Evolutionary conservation across 2,329 filamentous ascomycete species (phyloP).

Genomic region (Thelonectria olida): DNA sequence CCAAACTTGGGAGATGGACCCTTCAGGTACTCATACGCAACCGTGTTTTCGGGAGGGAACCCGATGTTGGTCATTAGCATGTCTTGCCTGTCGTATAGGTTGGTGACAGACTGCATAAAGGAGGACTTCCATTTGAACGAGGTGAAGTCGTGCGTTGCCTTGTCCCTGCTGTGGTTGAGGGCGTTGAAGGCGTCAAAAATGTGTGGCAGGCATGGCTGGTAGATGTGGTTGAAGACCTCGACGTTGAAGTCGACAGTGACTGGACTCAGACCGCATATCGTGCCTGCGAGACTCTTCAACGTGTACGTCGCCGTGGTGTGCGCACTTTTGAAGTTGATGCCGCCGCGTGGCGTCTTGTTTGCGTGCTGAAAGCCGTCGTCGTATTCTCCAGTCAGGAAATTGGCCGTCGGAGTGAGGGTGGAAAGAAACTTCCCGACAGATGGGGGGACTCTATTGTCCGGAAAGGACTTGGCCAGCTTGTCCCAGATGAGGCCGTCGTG

Average conservation of each 20-base stretch:
- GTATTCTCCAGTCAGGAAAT: constrained; percentile 48
- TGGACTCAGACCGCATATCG: constrained; percentile 53
- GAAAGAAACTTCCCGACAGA: constrained; percentile 35
- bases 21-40: constrained; percentile 43
- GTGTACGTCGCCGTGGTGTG: constrained; percentile 55
- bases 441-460: constrained; percentile 42
- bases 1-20: constrained; percentile 29
- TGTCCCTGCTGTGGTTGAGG: constrained; percentile 22
- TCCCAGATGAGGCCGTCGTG: constrained; percentile 47
- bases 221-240: constrained; percentile 52
- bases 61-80: constrained; percentile 44
- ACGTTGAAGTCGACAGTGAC: constrained; percentile 53
- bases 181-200: constrained; percentile 47
- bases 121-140: constrained; percentile 44
- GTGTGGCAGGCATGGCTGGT: constrained; percentile 56
- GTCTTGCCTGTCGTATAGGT: constrained; percentile 46
- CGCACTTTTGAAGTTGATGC: constrained; percentile 52
- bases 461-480: constrained; percentile 37
- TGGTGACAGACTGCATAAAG: constrained; percentile 46
- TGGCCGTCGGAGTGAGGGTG: constrained; percentile 40
- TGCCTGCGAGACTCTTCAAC: constrained; percentile 53
- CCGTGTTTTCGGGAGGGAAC: constrained; percentile 38
- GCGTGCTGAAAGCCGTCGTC: constrained; percentile 45
- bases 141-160: constrained; percentile 3
- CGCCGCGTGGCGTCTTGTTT: constrained; percentile 42